Evolutionary conservation across 2,329 filamentous ascomycete genomes (phyloP), one percentile per base, ranked within the genome.

Genomic region (Aspergillus hiratsukae): DNA sequence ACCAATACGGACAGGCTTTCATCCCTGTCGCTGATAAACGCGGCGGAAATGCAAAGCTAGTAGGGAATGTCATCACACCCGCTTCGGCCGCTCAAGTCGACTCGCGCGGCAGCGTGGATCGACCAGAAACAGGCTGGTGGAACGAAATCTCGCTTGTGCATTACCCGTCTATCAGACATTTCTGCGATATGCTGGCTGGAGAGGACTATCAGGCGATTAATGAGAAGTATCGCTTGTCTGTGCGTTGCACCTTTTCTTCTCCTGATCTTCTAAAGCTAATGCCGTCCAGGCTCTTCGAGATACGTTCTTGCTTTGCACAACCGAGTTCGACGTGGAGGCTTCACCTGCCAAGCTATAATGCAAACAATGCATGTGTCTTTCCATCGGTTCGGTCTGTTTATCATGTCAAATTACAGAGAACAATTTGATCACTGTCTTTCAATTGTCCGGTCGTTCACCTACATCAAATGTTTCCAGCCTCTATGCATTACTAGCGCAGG

Each of bases 121-220:
- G 31, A 31, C 64, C 60, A 17, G 65, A 63, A 43, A 57, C 59
- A 48, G 71, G 69, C 11, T 72, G 71, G 52, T 87, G 85, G 84
- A 81, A 87, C 66, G 84, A 87, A 70, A 78, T 87, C 58, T 84
- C 84, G 0, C 74, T 87, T 46, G 85, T 84, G 54, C 84, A 87
- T 72, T 87, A 87, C 69, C 84, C 85, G 3, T 84, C 78, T 51
- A 80, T 87, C 37, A 60, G 69, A 58, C 83, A 87, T 68, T 87
- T 87, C 64, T 80, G 80, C 46, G 83, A 85, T 65, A 87, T 86
- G 83, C 65, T 84, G 46, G 77, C 74, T 1, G 79, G 79, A 46
- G 74, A 78, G 62, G 83, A 85, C 63, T 86, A 85, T 67, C 83
- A 85, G 72, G 76, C 70, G 41, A 81, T 83, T 5, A 86, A 86